Conservation (phyloP, 192 early-diverging fungal species). For the Backusella sp. region DNA sequence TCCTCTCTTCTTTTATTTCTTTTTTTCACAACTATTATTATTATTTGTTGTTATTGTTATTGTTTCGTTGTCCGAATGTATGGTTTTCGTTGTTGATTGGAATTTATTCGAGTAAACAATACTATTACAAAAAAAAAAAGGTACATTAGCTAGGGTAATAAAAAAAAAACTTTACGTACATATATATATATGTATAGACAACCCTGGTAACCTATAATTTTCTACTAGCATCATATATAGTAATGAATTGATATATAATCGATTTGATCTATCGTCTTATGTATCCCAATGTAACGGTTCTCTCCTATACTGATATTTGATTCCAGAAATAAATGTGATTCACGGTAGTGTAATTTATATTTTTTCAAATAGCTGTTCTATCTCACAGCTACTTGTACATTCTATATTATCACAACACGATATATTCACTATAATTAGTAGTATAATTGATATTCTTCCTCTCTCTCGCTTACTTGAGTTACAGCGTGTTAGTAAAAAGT, state of each 20-base stretch:
- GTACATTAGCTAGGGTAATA: background rate
- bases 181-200: background rate
- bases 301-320: background rate
- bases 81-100: background rate
- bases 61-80: background rate
- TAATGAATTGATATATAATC: background rate
- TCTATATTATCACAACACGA: too few species aligned
- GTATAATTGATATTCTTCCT: background rate
- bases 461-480: background rate
- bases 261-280: background rate
- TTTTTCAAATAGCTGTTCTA: background rate
- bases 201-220: background rate
- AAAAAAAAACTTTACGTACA: background rate
- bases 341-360: background rate
- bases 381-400: background rate
- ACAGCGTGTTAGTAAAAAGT: background rate
- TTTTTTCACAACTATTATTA: background rate
- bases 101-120: background rate
- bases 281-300: background rate
- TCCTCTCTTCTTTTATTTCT: background rate
- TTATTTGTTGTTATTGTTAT: background rate
- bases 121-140: background rate
- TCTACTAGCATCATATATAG: background rate
- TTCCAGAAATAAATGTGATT: background rate
- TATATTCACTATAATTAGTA: background rate